These are phyloP conservation scores for Pseudophaeomoniella oleicola DNA, from an alignment of 2,329 filamentous ascomycete genomes.

Conservation along the genomic window DNA sequence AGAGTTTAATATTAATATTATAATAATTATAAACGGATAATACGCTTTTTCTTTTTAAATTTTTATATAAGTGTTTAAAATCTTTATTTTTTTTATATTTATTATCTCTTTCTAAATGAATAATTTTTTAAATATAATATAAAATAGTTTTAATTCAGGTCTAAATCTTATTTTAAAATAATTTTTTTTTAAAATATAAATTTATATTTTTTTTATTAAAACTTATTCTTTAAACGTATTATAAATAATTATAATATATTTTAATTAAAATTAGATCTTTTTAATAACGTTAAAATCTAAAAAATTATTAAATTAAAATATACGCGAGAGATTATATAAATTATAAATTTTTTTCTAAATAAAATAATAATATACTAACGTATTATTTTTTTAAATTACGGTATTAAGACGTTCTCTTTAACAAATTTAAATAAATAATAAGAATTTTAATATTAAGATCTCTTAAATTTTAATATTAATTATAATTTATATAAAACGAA, in stretches of 20 bases:
- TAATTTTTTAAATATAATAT: too few species aligned
- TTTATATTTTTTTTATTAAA: too few species aligned
- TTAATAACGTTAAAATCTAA: neutral
- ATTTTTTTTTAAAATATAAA: too few species aligned
- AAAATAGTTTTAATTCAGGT: too few species aligned
- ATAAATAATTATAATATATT: neutral
- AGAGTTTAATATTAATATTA: too few species aligned
- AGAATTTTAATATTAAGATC: neutral
- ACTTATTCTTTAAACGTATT: too few species aligned
- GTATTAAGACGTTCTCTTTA: neutral
- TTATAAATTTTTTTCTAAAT: neutral
- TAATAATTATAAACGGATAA: too few species aligned
- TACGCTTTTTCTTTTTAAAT: too few species aligned
- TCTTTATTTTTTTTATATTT: too few species aligned
- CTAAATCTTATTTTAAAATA: too few species aligned
- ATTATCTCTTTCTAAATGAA: too few species aligned
- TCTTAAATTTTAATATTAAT: neutral
- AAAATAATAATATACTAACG: neutral
- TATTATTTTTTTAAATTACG: neutral
- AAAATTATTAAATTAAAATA: neutral
- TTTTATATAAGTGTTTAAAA: too few species aligned
- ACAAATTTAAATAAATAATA: neutral
- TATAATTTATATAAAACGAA: neutral
- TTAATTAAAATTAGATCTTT: neutral
- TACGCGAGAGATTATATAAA: neutral